Evolutionary conservation across 2,329 filamentous ascomycete genomes (phyloP).

Genomic region (Lithohypha guttulata): DNA sequence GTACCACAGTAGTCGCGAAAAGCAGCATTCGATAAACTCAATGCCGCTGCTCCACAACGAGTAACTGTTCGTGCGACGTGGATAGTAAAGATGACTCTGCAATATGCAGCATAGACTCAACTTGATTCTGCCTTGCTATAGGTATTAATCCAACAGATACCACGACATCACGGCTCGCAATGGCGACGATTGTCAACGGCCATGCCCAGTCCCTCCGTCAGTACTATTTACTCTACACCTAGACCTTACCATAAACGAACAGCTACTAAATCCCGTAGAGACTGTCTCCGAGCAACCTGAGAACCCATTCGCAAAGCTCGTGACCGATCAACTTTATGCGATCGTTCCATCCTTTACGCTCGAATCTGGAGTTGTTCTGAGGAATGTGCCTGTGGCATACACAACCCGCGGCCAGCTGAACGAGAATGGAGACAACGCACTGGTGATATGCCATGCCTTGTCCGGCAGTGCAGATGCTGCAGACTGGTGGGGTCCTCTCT

Average conservation of each 20-base stretch:
- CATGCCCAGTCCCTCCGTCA: conserved; percentile 26
- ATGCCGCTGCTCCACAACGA: no score
- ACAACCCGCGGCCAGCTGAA: conserved; percentile 51
- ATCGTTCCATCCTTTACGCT: conserved; percentile 83
- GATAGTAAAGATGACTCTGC: no score
- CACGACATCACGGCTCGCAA: no score
- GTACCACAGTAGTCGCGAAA: no score
- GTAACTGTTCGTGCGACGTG: no score
- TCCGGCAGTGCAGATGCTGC: conserved; percentile 46
- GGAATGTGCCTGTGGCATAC: conserved; percentile 61
- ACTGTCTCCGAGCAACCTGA: conserved; percentile 58
- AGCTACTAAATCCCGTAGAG: conserved; percentile 47
- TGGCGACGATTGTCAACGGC: no score
- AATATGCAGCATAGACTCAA: no score
- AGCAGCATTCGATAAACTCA: no score
- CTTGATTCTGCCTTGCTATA: no score
- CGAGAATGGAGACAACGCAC: conserved; percentile 47
- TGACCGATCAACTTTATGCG: conserved; percentile 78
- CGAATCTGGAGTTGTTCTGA: conserved; percentile 76
- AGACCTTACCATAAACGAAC: no score
- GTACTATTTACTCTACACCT: no score
- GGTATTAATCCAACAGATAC: no score
- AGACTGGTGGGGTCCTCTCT: conserved; percentile 48
- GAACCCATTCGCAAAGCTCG: conserved; percentile 79
- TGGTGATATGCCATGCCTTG: conserved; percentile 50